phyloP scores from a whole-genome alignment of 2,329 filamentous ascomycete species.

The Cordyceps pruinosa region DNA sequence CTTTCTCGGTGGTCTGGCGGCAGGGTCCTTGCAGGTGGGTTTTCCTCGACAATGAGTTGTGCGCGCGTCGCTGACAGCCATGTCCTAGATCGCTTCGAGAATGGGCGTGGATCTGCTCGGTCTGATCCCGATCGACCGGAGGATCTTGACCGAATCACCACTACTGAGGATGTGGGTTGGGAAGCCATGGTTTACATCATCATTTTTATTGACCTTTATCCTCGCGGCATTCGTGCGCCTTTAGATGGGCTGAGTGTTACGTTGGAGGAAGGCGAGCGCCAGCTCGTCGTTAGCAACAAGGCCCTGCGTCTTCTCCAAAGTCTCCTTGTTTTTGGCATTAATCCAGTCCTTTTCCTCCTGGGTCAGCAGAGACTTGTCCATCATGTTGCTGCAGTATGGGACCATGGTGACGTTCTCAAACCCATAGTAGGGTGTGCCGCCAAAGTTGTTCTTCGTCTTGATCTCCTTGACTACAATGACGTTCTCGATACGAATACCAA shows the following conservation, averaged over 20 bases:
- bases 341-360: constrained; percentile 74
- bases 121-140: constrained; percentile 31
- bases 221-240: constrained; percentile 48
- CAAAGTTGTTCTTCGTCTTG: constrained; percentile 81
- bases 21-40: constrained; percentile 57
- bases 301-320: constrained; percentile 71
- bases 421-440: constrained; percentile 86
- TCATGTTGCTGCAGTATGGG: constrained; percentile 83
- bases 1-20: constrained; percentile 56
- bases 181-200: constrained; percentile 58
- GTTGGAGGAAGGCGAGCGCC: constrained; percentile 73
- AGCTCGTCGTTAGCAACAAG: constrained; percentile 68
- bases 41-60: background rate
- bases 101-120: constrained; percentile 36
- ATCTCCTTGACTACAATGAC: constrained; percentile 85
- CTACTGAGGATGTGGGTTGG: constrained; percentile 45
- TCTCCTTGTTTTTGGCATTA: constrained; percentile 75
- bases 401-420: constrained; percentile 98
- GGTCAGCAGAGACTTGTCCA: constrained; percentile 67
- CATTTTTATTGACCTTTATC: constrained; percentile 67
- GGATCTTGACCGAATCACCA: constrained; percentile 28
- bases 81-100: constrained; percentile 34
- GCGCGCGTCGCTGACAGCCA: background rate
- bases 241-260: constrained; percentile 65
- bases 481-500: constrained; percentile 95